Percentiles rank a stretch among this genome's conserved stretches.
These are phyloP conservation scores for Entoloma clypeatum DNA, from an alignment of 1,284 basidiomycete species.

Conservation along the genomic window DNA sequence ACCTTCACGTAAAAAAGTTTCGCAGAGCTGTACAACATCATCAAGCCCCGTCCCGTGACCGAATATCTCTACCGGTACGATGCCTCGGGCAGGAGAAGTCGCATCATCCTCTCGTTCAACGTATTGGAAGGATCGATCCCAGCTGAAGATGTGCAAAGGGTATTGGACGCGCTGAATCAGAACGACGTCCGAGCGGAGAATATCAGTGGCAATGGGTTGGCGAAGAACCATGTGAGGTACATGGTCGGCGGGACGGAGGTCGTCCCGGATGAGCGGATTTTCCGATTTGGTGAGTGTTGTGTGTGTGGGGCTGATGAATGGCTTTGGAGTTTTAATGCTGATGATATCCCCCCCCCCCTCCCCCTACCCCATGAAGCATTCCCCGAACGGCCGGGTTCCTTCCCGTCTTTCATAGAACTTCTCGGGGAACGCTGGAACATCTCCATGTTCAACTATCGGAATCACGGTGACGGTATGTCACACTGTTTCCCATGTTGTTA, in stretches of 20 bases:
- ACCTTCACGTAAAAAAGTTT: too few relatives aligned
- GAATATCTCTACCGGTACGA: conserved; percentile 96
- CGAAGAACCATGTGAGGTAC: conserved; percentile 92
- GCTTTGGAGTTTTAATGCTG: too few relatives aligned
- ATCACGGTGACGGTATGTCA: conserved; percentile 86
- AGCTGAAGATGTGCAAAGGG: conserved; percentile 64
- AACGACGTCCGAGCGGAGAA: conserved; percentile 83
- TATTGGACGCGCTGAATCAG: conserved; percentile 59
- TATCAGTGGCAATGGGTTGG: conserved; percentile 93
- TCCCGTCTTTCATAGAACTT: conserved; percentile 85
- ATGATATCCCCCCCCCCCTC: too few relatives aligned
- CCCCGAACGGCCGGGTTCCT: conserved; percentile 90
- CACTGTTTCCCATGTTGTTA: conserved; percentile 7
- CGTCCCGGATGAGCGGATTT: conserved; percentile 85
- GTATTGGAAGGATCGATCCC: conserved; percentile 63
- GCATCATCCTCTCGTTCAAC: conserved; percentile 91
- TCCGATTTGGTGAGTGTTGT: conserved; percentile 90
- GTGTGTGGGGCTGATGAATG: too few relatives aligned
- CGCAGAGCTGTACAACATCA: conserved; percentile 79
- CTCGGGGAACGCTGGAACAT: conserved; percentile 91
- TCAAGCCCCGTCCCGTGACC: conserved; percentile 91
- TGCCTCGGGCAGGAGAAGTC: conserved; percentile 58
- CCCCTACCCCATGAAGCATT: conserved; percentile 68
- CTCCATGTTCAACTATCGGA: conserved; percentile 95
- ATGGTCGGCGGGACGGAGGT: conserved; percentile 84